These are phyloP conservation scores for Symbiodinium pilosum DNA, from an alignment of 73 alveolate species.

Conservation along the genomic window DNA sequence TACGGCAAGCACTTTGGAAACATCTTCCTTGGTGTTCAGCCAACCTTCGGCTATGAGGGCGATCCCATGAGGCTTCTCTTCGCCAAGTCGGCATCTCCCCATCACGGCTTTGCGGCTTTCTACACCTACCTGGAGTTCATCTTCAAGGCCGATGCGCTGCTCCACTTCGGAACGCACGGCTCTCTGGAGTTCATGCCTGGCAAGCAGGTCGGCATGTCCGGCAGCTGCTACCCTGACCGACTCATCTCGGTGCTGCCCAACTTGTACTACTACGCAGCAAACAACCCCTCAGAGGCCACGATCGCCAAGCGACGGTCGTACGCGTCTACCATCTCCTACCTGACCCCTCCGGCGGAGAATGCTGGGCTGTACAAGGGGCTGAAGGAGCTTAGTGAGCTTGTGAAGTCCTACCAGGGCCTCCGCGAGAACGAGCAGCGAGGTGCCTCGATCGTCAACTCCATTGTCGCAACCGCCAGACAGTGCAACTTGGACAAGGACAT, in stretches of 20 bases:
- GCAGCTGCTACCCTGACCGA: constrained; percentile 94
- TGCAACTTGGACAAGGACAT: constrained; percentile 96
- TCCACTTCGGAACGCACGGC: constrained; percentile 95
- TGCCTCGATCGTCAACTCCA: constrained; percentile 94
- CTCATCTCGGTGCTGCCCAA: constrained; percentile 85
- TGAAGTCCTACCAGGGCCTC: constrained; percentile 95
- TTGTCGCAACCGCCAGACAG: constrained; percentile 95
- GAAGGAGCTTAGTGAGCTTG: constrained; percentile 92
- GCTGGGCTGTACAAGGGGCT: constrained; percentile 95
- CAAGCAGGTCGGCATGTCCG: constrained; percentile 94
- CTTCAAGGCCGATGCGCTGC: constrained; percentile 93
- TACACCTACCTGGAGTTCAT: constrained; percentile 94
- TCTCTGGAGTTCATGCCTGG: constrained; percentile 95
- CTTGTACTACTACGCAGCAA: constrained; percentile 94
- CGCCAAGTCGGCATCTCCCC: constrained; percentile 95
- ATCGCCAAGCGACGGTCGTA: constrained; percentile 95
- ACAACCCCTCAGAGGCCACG: constrained; percentile 95
- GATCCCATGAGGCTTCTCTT: constrained; percentile 95
- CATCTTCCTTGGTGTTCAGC: constrained; percentile 95
- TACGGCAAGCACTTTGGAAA: constrained; percentile 91
- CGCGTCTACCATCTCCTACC: constrained; percentile 91
- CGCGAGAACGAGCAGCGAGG: constrained; percentile 95
- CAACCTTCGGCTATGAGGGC: constrained; percentile 95
- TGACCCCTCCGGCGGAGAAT: constrained; percentile 95
- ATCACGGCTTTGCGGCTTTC: constrained; percentile 95